Evolutionary conservation across 768 basidiomycete species (phyloP), one percentile per base, ranked within the genome.

Genomic region (Hebeloma cylindrosporum): DNA sequence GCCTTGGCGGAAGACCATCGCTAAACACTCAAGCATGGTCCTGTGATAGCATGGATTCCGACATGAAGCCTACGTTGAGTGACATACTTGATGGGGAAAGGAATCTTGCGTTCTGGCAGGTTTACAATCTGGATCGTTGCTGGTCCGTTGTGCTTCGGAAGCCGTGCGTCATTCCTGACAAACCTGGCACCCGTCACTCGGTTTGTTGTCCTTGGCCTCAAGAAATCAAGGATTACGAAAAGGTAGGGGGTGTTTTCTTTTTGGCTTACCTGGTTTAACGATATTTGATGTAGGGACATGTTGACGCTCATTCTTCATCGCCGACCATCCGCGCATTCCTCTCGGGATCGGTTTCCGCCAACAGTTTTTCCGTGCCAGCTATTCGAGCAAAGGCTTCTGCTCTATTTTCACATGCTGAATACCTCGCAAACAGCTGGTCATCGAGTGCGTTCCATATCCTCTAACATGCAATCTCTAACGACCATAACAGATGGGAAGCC

Each of bases 191-290:
- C 8, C 75, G 70, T 52, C 70, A 78, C 32, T 71, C 82, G 14
- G 82, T 89, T 51, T 76, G 73, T 50, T 82, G 82, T 57, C 85
- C 87, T 9, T 91, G 87, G 86, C 86, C 88, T 14, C 80, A 86
- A 60, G 70, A 75, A 38, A 75, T 85, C 61, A 73, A 80, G 48
- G 83, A 85, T 49, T 90, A 90, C 53, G 80, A 83, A 65, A 69
- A 75, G 38, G 88, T 85, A 61, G 61, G 77, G 64, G 21, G 26
- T 39, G 11, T 10, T 27, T 49, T 32, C 50, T 36, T 18, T 33
- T 6, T 18, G 47, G 1, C 28, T 14, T 11, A 20, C n/a, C 16
- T 17, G 4, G 14, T 39, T 35, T 22, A 29, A n/a, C 14, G 34
- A 50, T 42, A 37, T 43, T 42, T 40, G 58, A 13, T 40, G 47